A percentile compares a stretch with the other conserved stretches of the same genome.
Evolutionary conservation across 495 filamentous ascomycete species (phyloP).

Genomic region (Penicillium salamii): DNA sequence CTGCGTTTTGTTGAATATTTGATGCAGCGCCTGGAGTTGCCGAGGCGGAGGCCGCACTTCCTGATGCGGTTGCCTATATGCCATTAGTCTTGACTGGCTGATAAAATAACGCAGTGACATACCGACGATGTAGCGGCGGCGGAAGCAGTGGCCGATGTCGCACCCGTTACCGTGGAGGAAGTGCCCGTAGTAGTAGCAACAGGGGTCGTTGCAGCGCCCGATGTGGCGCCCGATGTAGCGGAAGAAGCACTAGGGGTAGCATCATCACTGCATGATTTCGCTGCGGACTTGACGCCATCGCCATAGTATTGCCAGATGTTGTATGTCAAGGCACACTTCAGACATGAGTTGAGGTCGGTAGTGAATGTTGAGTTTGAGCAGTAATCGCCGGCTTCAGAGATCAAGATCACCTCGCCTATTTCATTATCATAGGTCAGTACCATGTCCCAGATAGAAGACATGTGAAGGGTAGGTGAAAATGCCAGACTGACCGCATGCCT

Average conservation of each 20-base stretch:
- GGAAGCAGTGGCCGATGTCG: neutral
- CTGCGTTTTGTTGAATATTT: neutral
- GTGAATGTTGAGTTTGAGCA: slow-evolving; percentile 43
- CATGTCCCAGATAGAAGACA: neutral
- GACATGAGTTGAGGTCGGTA: slow-evolving; percentile 36
- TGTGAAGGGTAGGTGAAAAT: too few relatives aligned
- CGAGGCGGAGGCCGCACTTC: slow-evolving; percentile 1
- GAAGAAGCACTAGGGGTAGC: slow-evolving; percentile 33
- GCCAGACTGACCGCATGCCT: slow-evolving; percentile 42
- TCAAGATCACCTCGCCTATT: slow-evolving; percentile 39
- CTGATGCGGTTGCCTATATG: neutral
- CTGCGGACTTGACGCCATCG: slow-evolving; percentile 27
- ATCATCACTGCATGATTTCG: slow-evolving; percentile 33
- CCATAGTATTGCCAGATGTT: slow-evolving; percentile 51
- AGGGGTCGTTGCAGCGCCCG: slow-evolving; percentile 13
- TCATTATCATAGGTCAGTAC: neutral
- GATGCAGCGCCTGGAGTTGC: slow-evolving; percentile 3
- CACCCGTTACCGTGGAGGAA: neutral
- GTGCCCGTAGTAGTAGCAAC: neutral
- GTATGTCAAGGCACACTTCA: slow-evolving; percentile 44
- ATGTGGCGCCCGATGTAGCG: slow-evolving; percentile 3
- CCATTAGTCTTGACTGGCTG: neutral
- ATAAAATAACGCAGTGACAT: neutral
- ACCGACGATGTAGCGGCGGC: neutral
- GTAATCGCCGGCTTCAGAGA: slow-evolving; percentile 28